Evolutionary conservation across 805 yeast species (phyloP), one percentile per base, ranked within the genome.

Genomic region (Ogataea pignaliae): DNA sequence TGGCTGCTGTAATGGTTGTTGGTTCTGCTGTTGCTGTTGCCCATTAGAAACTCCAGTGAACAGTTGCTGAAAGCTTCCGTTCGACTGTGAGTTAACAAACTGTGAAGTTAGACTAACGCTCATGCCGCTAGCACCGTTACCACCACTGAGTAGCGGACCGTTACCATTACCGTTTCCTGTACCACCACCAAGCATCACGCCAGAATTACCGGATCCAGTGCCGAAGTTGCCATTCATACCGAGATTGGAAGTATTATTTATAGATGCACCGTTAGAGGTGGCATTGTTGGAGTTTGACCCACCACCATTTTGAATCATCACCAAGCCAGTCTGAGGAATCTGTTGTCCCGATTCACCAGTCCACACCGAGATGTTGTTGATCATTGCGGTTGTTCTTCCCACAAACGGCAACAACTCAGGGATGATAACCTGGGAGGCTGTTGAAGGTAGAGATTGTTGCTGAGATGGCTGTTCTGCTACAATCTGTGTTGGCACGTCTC

Each of bases 321-420:
- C 57, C 29, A 64, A 48, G 2, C 70, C 68, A 3, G 67, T 61
- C 43, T 64, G 67, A 12, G 67, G 69, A 16, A 66, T 59, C 46
- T 66, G 70, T 44, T 66, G 72, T 31, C 72, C 73, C 30, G 68
- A 61, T 46, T 70, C 73, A 15, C 73, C 77, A 0, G 83, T 78
- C 85, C 85, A 79, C 1, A 73, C 74, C 0, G 81, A 76, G 32
- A 79, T 79, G 52, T 78, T 77, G 54, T 69, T 77, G 53, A 79
- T 79, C 85, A 79, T 79, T 29, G 73, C 73, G 34, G 76, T 78
- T 1, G 83, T 75, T 21, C 81, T 70, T 12, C 73, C 76, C 29
- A 61, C 67, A 50, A 66, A 64, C 26, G 68, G 68, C 34, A 63
- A 46, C 29, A 60, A 49, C 33, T 64, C 65, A 7, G 66, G 63